These are phyloP conservation scores for Silene uniflora DNA, from an alignment of 148 eudicot species.

Conservation along the genomic window DNA sequence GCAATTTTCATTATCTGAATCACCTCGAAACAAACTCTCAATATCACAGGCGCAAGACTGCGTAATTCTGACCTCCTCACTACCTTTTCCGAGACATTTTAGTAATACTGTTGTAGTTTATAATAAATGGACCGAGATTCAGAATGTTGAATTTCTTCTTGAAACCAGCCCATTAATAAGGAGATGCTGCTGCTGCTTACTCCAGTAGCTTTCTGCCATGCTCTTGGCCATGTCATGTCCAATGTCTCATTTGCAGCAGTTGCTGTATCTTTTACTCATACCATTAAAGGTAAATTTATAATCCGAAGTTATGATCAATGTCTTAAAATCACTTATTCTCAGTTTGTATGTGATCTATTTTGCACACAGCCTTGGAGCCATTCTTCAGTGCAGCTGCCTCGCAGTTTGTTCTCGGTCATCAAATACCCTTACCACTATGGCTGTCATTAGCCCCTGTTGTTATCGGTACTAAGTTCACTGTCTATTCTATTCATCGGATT, in stretches of 20 bases:
- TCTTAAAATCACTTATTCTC: too few relatives aligned
- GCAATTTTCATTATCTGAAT: too few relatives aligned
- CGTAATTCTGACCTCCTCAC: too few relatives aligned
- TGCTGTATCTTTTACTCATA: too few relatives aligned
- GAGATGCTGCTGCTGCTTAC: too few relatives aligned
- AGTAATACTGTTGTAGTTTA: too few relatives aligned
- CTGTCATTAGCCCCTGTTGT: conserved; percentile 91
- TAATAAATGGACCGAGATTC: too few relatives aligned
- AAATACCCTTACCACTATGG: conserved; percentile 76
- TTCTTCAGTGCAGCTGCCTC: conserved; percentile 99
- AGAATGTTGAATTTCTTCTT: neutral
- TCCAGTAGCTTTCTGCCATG: too few relatives aligned
- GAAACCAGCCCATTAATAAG: conserved; percentile 62
- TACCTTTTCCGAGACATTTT: too few relatives aligned
- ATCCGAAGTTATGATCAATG: neutral
- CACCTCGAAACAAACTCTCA: too few relatives aligned
- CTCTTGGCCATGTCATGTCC: conserved; percentile 85
- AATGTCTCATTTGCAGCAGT: conserved; percentile 21
- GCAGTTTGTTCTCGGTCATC: conserved; percentile 81
- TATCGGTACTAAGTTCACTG: conserved; percentile 43
- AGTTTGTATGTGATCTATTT: neutral
- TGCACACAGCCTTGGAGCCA: conserved; percentile 77
- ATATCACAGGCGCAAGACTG: too few relatives aligned
- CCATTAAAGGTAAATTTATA: conserved; percentile 55
- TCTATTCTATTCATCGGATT: neutral